A percentile compares a stretch with the other conserved stretches of the same genome.
Evolutionary conservation across 306 rosid species (phyloP).

Genomic region (Quercus bicolor): DNA sequence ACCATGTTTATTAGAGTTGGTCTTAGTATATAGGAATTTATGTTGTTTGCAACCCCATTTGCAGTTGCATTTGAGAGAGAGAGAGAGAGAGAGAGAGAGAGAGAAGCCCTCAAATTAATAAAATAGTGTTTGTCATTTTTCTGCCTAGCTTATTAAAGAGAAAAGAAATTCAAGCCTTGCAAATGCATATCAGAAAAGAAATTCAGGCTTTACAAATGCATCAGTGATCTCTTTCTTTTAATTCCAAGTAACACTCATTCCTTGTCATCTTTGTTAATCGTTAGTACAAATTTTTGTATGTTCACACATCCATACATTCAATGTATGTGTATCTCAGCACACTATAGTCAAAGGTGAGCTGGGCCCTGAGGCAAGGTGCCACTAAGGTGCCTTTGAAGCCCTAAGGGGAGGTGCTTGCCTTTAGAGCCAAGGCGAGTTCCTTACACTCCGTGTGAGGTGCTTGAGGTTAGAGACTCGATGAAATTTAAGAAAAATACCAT

Average conservation of each 20-base stretch:
- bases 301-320: not conserved
- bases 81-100: too few species aligned
- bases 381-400: too few species aligned
- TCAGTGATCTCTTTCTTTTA: not conserved
- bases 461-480: too few species aligned
- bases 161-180: not conserved
- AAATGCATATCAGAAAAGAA: not conserved
- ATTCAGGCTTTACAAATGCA: not conserved
- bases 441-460: too few species aligned
- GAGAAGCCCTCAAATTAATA: not conserved
- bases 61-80: too few species aligned
- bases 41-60: not conserved
- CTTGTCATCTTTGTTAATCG: not conserved
- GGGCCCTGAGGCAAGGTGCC: too few species aligned
- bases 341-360: too few species aligned
- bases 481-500: too few species aligned
- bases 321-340: not conserved
- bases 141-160: not conserved
- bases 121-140: not conserved
- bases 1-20: not conserved
- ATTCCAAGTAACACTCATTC: not conserved
- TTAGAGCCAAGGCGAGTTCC: too few species aligned
- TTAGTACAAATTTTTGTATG: constrained; percentile 4
- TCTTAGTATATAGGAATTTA: not conserved
- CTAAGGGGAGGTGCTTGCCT: too few species aligned